Evolutionary conservation across 1,284 basidiomycete species (phyloP).

Genomic region (Trametes polyzona): DNA sequence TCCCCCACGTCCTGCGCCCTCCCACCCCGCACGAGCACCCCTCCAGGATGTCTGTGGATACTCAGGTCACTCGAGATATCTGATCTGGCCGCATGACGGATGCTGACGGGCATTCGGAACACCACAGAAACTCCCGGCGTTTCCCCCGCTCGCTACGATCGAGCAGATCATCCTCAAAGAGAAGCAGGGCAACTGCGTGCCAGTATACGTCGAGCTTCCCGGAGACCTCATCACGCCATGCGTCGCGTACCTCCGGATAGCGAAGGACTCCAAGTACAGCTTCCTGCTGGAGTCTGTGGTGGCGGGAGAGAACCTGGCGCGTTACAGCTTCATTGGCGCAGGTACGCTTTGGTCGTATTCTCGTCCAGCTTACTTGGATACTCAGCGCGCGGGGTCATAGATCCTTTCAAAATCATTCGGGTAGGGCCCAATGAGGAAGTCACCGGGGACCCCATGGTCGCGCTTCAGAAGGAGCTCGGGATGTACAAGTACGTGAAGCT

Average conservation of each 20-base stretch:
- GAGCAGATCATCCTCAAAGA: conserved; percentile 77
- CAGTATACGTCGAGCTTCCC: conserved; percentile 91
- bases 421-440: conserved; percentile 86
- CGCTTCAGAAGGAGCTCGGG: conserved; percentile 86
- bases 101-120: conserved; percentile 10
- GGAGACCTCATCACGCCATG: conserved; percentile 98
- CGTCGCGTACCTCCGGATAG: conserved; percentile 93
- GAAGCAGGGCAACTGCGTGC: conserved; percentile 88
- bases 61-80: conserved; percentile 46
- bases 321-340: conserved; percentile 96
- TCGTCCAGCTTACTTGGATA: background rate
- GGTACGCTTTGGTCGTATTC: conserved; percentile 55
- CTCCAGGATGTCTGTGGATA: conserved; percentile 31
- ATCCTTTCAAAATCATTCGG: conserved; percentile 91
- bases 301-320: conserved; percentile 88
- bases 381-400: conserved; percentile 43
- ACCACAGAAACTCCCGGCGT: conserved; percentile 62
- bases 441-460: conserved; percentile 86
- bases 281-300: conserved; percentile 93
- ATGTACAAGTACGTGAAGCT: conserved; percentile 91
- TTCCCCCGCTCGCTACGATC: conserved; percentile 69
- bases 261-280: conserved; percentile 90
- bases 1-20: background rate
- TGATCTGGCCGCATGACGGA: background rate
- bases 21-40: background rate